These are phyloP conservation scores for Populus davidiana DNA, from an alignment of 345 rosid species.

Conservation along the genomic window DNA sequence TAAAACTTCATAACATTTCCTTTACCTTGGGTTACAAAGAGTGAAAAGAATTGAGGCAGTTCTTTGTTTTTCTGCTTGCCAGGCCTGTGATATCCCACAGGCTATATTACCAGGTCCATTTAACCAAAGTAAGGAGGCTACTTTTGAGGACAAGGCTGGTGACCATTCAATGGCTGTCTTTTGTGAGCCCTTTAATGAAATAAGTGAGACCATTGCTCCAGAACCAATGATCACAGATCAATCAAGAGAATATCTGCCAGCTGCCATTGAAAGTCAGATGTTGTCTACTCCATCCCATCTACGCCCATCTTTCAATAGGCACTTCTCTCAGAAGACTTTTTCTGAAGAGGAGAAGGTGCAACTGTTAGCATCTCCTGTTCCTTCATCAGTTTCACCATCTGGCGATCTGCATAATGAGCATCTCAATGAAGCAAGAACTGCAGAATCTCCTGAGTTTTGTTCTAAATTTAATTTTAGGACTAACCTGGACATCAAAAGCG, in stretches of 20 bases:
- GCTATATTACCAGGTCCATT: conserved; percentile 38
- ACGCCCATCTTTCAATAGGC: conserved; percentile 22
- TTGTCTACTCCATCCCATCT: conserved; percentile 18
- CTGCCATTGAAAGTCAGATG: conserved; percentile 14
- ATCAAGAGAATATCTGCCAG: not conserved
- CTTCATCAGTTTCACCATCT: conserved; percentile 6
- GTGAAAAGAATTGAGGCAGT: not conserved
- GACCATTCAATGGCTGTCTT: conserved; percentile 7
- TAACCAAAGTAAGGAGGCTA: conserved; percentile 11
- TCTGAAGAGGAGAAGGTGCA: conserved; percentile 16
- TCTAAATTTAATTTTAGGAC: not conserved
- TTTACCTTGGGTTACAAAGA: not conserved
- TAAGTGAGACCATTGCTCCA: not conserved
- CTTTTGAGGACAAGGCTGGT: not conserved
- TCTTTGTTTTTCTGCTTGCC: conserved; percentile 1
- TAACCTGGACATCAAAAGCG: conserved; percentile 8
- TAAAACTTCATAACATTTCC: not conserved
- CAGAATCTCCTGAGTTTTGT: not conserved
- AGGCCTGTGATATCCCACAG: conserved; percentile 44
- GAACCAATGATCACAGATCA: conserved; percentile 15
- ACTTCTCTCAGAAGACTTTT: conserved; percentile 32
- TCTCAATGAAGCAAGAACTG: not conserved
- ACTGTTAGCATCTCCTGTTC: conserved; percentile 12
- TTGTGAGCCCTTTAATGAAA: conserved; percentile 3
- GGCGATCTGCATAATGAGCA: conserved; percentile 10